Conservation (phyloP, 495 filamentous ascomycete genomes). For the Neurospora hispaniola region DNA sequence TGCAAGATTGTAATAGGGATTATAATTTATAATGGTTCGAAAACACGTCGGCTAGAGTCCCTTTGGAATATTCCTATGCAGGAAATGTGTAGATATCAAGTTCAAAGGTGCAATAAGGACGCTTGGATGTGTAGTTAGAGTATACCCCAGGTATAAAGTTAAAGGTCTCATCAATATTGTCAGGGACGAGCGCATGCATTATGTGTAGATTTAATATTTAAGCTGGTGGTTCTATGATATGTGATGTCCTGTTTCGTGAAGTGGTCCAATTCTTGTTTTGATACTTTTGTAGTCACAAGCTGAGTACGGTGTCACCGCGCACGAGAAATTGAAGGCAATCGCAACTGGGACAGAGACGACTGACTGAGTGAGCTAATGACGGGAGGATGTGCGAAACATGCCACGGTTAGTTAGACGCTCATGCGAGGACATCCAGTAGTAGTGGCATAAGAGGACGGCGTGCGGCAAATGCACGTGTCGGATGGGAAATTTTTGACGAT, state of each 20-base stretch:
- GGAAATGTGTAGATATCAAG: too few relatives aligned
- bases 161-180: neutral
- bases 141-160: neutral
- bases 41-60: too few relatives aligned
- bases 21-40: too few relatives aligned
- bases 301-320: neutral
- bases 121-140: too few relatives aligned
- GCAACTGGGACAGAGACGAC: too few relatives aligned
- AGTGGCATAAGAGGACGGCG: neutral
- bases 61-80: too few relatives aligned
- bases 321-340: neutral
- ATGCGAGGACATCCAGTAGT: neutral
- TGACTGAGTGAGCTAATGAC: too few relatives aligned
- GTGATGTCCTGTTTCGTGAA: neutral
- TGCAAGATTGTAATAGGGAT: too few relatives aligned
- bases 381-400: too few relatives aligned
- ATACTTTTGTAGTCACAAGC: neutral
- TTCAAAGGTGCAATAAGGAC: too few relatives aligned
- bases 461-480: neutral
- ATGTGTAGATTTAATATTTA: neutral
- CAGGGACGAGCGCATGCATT: too few relatives aligned
- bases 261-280: neutral
- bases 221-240: neutral
- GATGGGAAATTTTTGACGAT: too few relatives aligned
- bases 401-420: neutral